phyloP scores from a whole-genome alignment of 2,329 filamentous ascomycete species.

The Paraphoma sp. region DNA sequence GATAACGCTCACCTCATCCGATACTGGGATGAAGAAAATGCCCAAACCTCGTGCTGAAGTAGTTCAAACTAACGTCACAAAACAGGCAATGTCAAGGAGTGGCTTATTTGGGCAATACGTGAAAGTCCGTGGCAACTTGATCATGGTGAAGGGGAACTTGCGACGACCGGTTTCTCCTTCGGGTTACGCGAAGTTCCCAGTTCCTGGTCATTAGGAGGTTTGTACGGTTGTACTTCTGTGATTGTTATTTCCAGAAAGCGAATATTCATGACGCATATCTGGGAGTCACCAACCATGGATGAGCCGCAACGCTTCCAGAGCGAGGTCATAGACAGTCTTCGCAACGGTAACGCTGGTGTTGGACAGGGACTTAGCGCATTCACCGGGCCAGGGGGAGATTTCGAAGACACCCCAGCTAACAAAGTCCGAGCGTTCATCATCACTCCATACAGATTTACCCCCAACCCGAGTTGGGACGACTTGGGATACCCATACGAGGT shows the following conservation, averaged over 20 bases:
- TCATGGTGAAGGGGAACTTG: neutral
- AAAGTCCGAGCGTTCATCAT: conserved; percentile 7
- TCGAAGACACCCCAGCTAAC: neutral
- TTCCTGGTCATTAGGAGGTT: neutral
- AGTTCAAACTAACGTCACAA: no score
- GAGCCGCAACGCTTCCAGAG: no score
- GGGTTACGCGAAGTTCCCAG: neutral
- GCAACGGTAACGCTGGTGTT: neutral
- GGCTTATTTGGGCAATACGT: no score
- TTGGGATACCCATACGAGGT: neutral
- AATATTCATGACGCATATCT: conserved; percentile 5
- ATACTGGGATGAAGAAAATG: no score
- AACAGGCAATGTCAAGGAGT: no score
- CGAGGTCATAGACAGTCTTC: no score
- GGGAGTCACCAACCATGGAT: no score
- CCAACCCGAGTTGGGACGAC: neutral
- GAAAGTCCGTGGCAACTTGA: no score
- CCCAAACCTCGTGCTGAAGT: no score
- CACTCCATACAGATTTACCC: neutral
- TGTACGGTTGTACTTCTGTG: conserved; percentile 6
- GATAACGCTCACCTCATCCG: no score
- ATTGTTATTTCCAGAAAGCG: conserved; percentile 6
- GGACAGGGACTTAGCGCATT: neutral
- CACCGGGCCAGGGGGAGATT: neutral
- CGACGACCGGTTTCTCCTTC: conserved; percentile 1